These are phyloP conservation scores for Esteya vermicola DNA, from an alignment of 2,329 filamentous ascomycete species.

Conservation along the genomic window DNA sequence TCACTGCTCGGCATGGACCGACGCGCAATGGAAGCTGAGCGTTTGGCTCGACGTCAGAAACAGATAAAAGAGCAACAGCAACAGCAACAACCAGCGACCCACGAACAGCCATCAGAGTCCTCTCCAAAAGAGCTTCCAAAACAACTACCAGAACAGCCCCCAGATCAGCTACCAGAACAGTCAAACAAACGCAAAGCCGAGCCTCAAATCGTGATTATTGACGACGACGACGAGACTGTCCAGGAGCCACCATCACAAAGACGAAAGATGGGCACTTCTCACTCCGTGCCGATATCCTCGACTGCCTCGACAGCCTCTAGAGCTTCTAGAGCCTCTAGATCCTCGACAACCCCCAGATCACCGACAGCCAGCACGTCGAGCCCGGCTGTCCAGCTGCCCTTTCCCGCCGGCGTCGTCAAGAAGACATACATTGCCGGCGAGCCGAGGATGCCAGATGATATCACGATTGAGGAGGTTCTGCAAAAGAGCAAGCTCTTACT, in stretches of 20 bases:
- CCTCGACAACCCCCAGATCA: too few species aligned
- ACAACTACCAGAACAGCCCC: too few species aligned
- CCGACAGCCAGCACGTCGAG: too few species aligned
- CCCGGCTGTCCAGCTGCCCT: conserved; percentile 24
- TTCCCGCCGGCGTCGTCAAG: conserved; percentile 53
- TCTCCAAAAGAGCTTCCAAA: too few species aligned
- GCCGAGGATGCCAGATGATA: conserved; percentile 50
- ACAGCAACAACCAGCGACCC: too few species aligned
- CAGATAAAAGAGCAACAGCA: conserved; percentile 12
- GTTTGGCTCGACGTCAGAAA: conserved; percentile 56
- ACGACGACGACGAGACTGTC: conserved; percentile 4
- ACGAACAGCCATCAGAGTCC: too few species aligned
- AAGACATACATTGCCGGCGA: conserved; percentile 63
- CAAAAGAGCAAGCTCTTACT: conserved; percentile 58
- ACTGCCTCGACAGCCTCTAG: too few species aligned
- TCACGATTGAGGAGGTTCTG: conserved; percentile 78
- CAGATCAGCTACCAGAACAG: too few species aligned
- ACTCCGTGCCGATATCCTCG: too few species aligned
- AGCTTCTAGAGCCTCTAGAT: too few species aligned
- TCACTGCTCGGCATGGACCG: conserved; percentile 50
- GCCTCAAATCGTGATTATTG: conserved; percentile 19
- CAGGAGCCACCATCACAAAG: background rate
- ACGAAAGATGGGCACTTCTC: background rate
- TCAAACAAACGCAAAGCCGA: conserved; percentile 38
- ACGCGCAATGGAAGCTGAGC: conserved; percentile 73